phyloP scores from a whole-genome alignment of 1,284 basidiomycete species.

The Microbotryum lychnidis-dioicae region DNA sequence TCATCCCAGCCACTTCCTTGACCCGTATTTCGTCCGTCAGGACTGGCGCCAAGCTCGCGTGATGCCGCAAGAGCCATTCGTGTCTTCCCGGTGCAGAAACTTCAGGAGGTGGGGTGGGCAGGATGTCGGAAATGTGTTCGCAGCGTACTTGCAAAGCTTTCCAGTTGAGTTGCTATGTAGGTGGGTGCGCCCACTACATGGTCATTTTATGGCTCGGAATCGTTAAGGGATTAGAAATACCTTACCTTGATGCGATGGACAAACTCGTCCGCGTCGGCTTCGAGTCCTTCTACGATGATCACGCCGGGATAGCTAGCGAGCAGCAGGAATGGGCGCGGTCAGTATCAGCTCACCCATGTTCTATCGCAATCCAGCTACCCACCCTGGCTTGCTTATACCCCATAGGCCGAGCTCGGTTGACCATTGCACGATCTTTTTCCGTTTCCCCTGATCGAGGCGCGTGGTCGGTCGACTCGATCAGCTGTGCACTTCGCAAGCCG shows the following conservation, averaged over 20 bases:
- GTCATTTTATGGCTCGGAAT: background rate
- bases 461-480: background rate
- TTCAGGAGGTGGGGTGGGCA: background rate
- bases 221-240: background rate
- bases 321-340: background rate
- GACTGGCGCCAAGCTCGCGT: slow-evolving; percentile 10
- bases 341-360: background rate
- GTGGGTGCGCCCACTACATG: background rate
- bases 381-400: slow-evolving; percentile 26
- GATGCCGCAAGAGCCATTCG: slow-evolving; percentile 11
- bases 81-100: background rate
- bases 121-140: slow-evolving; percentile 7
- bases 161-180: slow-evolving; percentile 23
- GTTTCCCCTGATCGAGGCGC: slow-evolving; percentile 6
- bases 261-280: slow-evolving; percentile 21
- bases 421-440: slow-evolving; percentile 22
- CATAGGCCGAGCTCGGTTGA: slow-evolving; percentile 15
- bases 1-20: slow-evolving; percentile 19
- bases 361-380: background rate
- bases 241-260: slow-evolving; percentile 20
- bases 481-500: background rate
- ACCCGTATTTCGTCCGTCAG: slow-evolving; percentile 17
- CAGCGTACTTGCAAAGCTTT: slow-evolving; percentile 29
- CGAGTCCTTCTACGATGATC: slow-evolving; percentile 20
- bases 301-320: slow-evolving; percentile 24